phyloP scores from a whole-genome alignment of 2,329 filamentous ascomycete species.

The Didymosphaeria variabile region DNA sequence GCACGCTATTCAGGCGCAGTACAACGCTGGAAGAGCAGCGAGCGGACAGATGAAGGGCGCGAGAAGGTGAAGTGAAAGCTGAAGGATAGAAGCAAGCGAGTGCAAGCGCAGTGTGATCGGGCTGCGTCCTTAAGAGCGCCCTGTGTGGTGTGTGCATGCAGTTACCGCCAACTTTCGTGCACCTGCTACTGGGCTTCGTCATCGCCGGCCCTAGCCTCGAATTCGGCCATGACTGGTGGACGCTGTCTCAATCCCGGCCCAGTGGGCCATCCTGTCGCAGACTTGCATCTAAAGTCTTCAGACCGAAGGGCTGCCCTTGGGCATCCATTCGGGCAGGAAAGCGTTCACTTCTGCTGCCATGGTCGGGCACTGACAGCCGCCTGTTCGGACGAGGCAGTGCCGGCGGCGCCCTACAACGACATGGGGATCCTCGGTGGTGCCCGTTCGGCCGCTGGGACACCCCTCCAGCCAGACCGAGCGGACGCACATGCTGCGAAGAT shows the following conservation, averaged over 20 bases:
- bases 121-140: slow-evolving; percentile 17
- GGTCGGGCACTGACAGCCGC: slow-evolving; percentile 1
- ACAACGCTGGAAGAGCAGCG: slow-evolving; percentile 6
- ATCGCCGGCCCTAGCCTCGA: slow-evolving; percentile 25
- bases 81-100: slow-evolving; percentile 18
- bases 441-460: slow-evolving; percentile 27
- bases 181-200: slow-evolving; percentile 34
- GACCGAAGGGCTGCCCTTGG: slow-evolving; percentile 3
- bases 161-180: slow-evolving; percentile 36
- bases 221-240: slow-evolving; percentile 20
- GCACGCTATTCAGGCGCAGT: slow-evolving; percentile 17
- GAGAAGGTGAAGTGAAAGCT: slow-evolving; percentile 8
- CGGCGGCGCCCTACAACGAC: neutral
- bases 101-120: slow-evolving; percentile 28
- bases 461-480: slow-evolving; percentile 28
- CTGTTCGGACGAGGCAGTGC: neutral
- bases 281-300: slow-evolving; percentile 3
- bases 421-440: slow-evolving; percentile 14
- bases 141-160: slow-evolving; percentile 24
- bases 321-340: neutral
- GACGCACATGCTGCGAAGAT: slow-evolving; percentile 25
- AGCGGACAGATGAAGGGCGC: slow-evolving; percentile 7
- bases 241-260: slow-evolving; percentile 16
- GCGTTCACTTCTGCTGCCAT: neutral
- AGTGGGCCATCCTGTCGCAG: slow-evolving; percentile 24